phyloP scores from a whole-genome alignment of 116 monocot species.

The Trichopus zeylanicus region DNA sequence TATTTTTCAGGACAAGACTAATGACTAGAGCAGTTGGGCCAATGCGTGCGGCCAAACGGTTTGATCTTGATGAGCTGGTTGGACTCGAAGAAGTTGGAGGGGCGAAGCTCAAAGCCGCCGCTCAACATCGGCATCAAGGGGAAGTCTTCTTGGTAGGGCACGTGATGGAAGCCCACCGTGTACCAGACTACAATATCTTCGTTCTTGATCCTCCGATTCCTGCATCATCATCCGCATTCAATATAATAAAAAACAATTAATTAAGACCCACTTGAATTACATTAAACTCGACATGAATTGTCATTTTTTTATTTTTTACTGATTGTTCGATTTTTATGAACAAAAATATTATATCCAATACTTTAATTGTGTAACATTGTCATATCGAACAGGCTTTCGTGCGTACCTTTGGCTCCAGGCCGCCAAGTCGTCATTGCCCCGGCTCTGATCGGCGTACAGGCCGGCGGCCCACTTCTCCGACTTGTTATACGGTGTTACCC shows the following conservation, averaged over 20 bases:
- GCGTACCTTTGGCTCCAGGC: slow-evolving; percentile 40
- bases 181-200: slow-evolving; percentile 68
- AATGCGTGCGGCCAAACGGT: slow-evolving; percentile 8
- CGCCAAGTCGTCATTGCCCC: slow-evolving; percentile 44
- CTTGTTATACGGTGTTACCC: slow-evolving; percentile 55
- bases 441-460: slow-evolving; percentile 34
- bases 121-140: slow-evolving; percentile 51
- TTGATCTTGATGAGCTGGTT: slow-evolving; percentile 36
- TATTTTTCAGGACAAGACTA: no score
- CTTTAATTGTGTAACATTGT: no score
- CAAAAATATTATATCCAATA: no score
- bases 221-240: slow-evolving; percentile 14
- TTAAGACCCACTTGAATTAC: no score
- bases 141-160: slow-evolving; percentile 56
- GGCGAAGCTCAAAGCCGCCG: slow-evolving; percentile 47
- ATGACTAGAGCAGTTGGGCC: slow-evolving; percentile 19
- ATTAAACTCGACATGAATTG: no score
- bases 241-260: neutral
- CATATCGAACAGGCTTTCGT: neutral
- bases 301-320: no score
- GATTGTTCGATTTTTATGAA: no score
- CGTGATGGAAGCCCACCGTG: slow-evolving; percentile 42
- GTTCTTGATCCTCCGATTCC: slow-evolving; percentile 44
- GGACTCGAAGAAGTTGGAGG: slow-evolving; percentile 58
- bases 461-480: slow-evolving; percentile 63